Evolutionary conservation across 2,329 filamentous ascomycete species (phyloP), one percentile per base, ranked within the genome.

Genomic region (Claviceps pazoutovae): DNA sequence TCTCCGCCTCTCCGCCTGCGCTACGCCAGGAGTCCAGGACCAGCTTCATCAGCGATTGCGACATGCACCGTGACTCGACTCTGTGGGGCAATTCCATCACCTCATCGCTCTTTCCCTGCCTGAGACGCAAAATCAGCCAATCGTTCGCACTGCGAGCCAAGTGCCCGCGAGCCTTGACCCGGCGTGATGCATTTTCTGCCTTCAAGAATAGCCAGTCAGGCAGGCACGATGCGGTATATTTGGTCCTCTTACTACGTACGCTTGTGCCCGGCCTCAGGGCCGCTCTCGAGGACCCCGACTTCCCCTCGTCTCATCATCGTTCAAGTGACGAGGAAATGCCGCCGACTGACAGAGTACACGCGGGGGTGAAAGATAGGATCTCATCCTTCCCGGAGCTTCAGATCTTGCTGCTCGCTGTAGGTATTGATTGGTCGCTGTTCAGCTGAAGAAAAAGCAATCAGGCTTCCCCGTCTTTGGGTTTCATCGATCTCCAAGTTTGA

Each of bases 21-120:
- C 51, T 49, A 49, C 47, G 36, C 51, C 34, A 26, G 44, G 43
- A 34, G 21, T 44, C 39, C 16, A 9, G 41, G 17, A 44, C 42
- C 19, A 14, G 44, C 44, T n/a, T 17, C 47, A 44, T 17, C 44
- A 44, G 26, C 51, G 54, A 56, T 56, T 26, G 52, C 54, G 52
- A 54, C 54, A 56, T 56, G 44, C 30, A 7, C 38, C 30, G 30
- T 34, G 30, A 34, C 30, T 34, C 30, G 36, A 8, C 39, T 21
- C 39, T 46, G 50, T 46, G 50, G 50, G 53, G 53, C 53, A 6
- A 34, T 19, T 30, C 13, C 51, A 54, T 48, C 51, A 37, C 50
- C 50, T 54, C 51, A 54, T 54, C 50, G 48, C 53, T 46, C 46
- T 38, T 46, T 50, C 34, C 42, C 19, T 17, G 19, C 51, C 21